These are phyloP conservation scores for Leccinum ochraceum DNA, from an alignment of 768 basidiomycete genomes.

Conservation along the genomic window DNA sequence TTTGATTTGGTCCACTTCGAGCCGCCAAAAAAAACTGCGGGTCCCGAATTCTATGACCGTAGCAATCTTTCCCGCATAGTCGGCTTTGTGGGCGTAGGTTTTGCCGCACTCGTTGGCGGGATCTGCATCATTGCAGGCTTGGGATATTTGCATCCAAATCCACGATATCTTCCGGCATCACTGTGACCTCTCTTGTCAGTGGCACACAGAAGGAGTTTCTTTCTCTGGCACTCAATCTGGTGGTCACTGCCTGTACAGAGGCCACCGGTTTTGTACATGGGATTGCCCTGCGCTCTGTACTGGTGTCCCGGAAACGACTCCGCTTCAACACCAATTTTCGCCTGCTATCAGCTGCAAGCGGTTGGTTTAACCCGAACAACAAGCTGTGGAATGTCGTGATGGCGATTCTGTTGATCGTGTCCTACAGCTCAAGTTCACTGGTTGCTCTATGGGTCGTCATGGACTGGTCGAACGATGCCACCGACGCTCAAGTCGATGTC, in stretches of 20 bases:
- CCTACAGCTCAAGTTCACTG: conserved; percentile 31
- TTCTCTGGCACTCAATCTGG: conserved; percentile 27
- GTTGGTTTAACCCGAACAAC: conserved; percentile 26
- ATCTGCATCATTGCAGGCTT: conserved; percentile 28
- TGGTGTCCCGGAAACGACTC: conserved; percentile 27
- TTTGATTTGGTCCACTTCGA: conserved; percentile 24
- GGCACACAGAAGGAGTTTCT: conserved; percentile 22
- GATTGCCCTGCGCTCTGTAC: conserved; percentile 29
- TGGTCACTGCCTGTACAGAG: conserved; percentile 31
- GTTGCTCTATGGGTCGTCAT: conserved; percentile 22
- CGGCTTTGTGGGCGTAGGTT: conserved; percentile 28
- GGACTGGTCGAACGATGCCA: conserved; percentile 13
- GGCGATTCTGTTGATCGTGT: conserved; percentile 32
- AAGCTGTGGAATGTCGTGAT: conserved; percentile 23
- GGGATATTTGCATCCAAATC: conserved; percentile 24
- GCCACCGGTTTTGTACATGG: conserved; percentile 32
- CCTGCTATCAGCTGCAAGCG: conserved; percentile 25
- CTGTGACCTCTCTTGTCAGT: conserved; percentile 19
- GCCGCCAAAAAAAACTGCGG: conserved; percentile 15
- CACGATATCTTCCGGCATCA: conserved; percentile 25
- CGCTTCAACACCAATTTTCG: conserved; percentile 34
- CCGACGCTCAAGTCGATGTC: conserved; percentile 4
- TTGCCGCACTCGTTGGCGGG: conserved; percentile 23
- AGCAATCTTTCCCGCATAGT: conserved; percentile 25
- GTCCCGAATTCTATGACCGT: conserved; percentile 31